Base-by-base conservation (phyloP, 805 yeast genomes). In the Pichia deserticola region DNA sequence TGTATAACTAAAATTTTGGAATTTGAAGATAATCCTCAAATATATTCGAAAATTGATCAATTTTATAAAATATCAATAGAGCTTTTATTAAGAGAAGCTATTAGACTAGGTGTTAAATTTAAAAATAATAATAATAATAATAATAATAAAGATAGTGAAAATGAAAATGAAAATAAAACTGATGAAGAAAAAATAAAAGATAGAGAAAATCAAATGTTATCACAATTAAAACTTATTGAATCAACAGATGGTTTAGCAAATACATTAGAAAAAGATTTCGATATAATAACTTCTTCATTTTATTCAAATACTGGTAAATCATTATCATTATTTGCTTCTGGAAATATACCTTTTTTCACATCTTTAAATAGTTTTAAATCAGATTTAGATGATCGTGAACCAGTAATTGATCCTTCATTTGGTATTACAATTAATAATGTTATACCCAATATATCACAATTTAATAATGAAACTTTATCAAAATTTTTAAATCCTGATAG, bases 321-420 rank as follows among this genome's bases (percentile, higher is more conserved):
- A 0, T 74, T 77, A 53, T 77, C 75, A 51, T 65, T 83, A 35
- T 67, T 78, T 9, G 80, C 85, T 4, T 77, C 78, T 20, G 77
- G 77, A 40, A 89, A 83, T 39, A 74, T 79, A 32, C 95, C 97
- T 12, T 71, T 93, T 45, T 92, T 93, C 62, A 77, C 96, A 6
- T 84, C 96, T 0, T 67, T 84, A 36, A 62, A 61, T 46, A 74
- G 78, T 35, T 75, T 78, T 32, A 84, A 80, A 58, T 87, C 97
- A 0, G 70, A 76, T 25, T 67, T 89, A 47, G 98, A 93, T 62
- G 78, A 82, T 42, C 79, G 96, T 53, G 82, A 80, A 45, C 78
- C 86, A 2, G 68, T 75, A 3, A 74, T 86, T 5, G 88, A 87
- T 9, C 82, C 82, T 33, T 45, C 42, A 5, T 43, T 52, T 20